These are phyloP conservation scores for Zizania palustris DNA, from an alignment of 202 grass and related monocot genomes.

Conservation along the genomic window DNA sequence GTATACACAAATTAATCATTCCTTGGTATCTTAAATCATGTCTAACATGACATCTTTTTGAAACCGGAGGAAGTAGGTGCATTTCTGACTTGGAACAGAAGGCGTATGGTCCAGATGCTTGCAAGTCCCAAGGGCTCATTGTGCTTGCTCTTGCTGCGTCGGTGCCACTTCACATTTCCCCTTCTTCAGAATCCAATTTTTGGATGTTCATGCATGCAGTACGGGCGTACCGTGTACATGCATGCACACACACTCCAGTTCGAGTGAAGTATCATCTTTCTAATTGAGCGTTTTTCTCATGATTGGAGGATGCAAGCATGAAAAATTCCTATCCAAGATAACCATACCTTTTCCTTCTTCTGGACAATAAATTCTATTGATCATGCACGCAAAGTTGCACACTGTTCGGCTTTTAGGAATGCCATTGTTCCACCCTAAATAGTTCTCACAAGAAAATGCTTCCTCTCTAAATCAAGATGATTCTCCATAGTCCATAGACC, in stretches of 20 bases:
- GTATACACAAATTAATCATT: no score
- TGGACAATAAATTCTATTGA: not conserved
- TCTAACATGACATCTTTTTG: no score
- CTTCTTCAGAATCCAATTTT: not conserved
- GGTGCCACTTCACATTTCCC: not conserved
- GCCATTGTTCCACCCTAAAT: not conserved
- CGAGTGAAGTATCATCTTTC: no score
- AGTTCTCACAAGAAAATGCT: not conserved
- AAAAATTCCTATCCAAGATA: not conserved
- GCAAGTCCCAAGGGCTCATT: constrained; percentile 43
- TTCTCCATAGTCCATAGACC: no score
- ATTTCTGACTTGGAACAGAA: constrained; percentile 1
- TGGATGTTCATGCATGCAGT: constrained; percentile 12
- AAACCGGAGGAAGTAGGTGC: no score
- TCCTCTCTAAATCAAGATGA: not conserved
- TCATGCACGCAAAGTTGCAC: not conserved
- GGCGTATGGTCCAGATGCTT: constrained; percentile 41
- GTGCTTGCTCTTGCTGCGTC: not conserved
- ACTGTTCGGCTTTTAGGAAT: not conserved
- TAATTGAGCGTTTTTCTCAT: not conserved
- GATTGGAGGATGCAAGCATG: not conserved
- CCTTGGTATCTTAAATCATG: no score
- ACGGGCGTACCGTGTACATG: not conserved
- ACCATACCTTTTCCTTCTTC: not conserved
- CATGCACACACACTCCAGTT: no score